Conservation (phyloP, 768 basidiomycete genomes). For the Agrocybe chaxingu region DNA sequence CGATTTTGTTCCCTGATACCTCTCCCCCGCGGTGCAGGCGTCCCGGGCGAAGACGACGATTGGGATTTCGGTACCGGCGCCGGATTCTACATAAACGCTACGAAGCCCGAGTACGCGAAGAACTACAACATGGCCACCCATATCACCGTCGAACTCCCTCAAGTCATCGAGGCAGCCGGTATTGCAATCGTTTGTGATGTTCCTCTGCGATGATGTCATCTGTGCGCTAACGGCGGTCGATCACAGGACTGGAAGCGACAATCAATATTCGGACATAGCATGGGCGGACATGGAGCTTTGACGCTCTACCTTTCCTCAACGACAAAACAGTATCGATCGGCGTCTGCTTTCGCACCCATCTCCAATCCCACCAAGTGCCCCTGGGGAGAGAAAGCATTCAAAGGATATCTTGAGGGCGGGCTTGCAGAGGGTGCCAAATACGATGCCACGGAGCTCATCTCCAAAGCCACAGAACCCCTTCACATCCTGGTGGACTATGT, state of each 20-base stretch:
- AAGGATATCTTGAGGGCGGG: constrained; percentile 77
- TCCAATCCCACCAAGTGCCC: constrained; percentile 82
- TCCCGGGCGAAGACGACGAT: constrained; percentile 73
- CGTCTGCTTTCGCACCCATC: constrained; percentile 85
- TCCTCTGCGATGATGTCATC: not conserved
- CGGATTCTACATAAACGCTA: constrained; percentile 96
- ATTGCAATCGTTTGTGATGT: constrained; percentile 67
- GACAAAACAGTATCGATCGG: constrained; percentile 73
- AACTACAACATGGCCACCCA: constrained; percentile 90
- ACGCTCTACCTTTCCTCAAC: constrained; percentile 82
- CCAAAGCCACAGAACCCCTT: constrained; percentile 56
- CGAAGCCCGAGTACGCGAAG: constrained; percentile 63
- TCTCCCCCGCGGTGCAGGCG: constrained; percentile 91
- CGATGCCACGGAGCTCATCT: constrained; percentile 85
- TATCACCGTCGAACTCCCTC: constrained; percentile 80
- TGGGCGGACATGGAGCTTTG: constrained; percentile 96
- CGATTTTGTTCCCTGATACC: constrained; percentile 93
- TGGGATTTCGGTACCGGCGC: constrained; percentile 97
- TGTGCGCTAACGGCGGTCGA: not conserved
- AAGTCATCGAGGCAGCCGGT: constrained; percentile 66
- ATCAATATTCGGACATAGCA: constrained; percentile 94
- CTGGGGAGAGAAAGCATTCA: constrained; percentile 93
- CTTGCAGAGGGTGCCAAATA: constrained; percentile 71
- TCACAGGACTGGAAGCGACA: constrained; percentile 74
- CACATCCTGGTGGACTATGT: constrained; percentile 88